These are phyloP conservation scores for Pythium phragmitis DNA, from an alignment of 352 stramenopile species.

Conservation along the genomic window DNA sequence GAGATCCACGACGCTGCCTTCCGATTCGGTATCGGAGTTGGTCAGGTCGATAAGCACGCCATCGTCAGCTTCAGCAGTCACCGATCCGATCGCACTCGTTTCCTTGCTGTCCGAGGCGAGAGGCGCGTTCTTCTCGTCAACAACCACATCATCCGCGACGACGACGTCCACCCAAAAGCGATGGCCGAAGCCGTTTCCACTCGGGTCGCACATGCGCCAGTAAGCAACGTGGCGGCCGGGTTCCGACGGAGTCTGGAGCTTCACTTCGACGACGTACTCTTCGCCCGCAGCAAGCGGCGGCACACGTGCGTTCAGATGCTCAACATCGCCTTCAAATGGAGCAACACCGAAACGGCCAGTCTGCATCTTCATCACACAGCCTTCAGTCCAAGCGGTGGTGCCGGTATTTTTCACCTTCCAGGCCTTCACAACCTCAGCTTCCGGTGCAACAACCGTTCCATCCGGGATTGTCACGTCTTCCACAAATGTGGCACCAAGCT, in stretches of 20 bases:
- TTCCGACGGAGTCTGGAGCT: conserved; percentile 24
- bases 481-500: conserved; percentile 56
- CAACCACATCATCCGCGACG: conserved; percentile 37
- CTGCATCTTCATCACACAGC: conserved; percentile 47
- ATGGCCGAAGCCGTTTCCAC: conserved; percentile 42
- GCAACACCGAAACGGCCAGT: conserved; percentile 27
- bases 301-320: conserved; percentile 28
- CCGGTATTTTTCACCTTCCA: conserved; percentile 81
- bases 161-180: conserved; percentile 54
- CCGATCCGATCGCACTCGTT: neutral
- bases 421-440: conserved; percentile 56
- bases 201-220: conserved; percentile 41
- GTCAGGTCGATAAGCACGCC: conserved; percentile 16
- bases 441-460: conserved; percentile 57
- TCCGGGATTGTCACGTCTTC: conserved; percentile 80
- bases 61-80: conserved; percentile 9
- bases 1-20: conserved; percentile 19
- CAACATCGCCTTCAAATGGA: conserved; percentile 29
- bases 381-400: conserved; percentile 44
- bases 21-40: conserved; percentile 10
- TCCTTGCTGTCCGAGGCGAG: neutral
- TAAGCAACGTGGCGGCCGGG: conserved; percentile 41
- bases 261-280: conserved; percentile 25
- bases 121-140: conserved; percentile 24
- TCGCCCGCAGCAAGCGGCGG: conserved; percentile 21